Evolutionary conservation across 75 land plant species (phyloP), one percentile per base, ranked within the genome.

Genomic region (Ceratopteris richardii): DNA sequence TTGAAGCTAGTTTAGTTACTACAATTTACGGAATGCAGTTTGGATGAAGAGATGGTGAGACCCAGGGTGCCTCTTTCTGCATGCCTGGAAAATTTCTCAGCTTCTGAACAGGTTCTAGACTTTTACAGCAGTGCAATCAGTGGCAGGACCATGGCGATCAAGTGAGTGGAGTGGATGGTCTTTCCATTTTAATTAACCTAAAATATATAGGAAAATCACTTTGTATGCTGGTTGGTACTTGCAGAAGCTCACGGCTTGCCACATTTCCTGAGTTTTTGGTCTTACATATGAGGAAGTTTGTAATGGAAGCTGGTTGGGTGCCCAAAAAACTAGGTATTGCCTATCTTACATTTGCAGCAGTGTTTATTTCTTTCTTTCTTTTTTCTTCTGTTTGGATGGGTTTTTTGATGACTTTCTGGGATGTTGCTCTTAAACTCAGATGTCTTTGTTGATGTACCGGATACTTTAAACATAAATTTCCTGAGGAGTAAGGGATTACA

Each of bases 371-470:
- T 19, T 51, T 52, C n/a, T 31, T 63, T 56, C 22, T 2, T 5
- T 17, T 5, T 18, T 39, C 36, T 30, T 22, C 0, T 21, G 20
- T 53, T 56, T 17, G 27, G 13, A 28, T 23, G 9, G 30, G 2
- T 56, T 50, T 37, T 40, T 27, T 30, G 6, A 61, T n/a, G 69
- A 20, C 47, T 31, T 44, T 31, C 13, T 18, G 9, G 9, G 9
- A 33, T 33, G 37, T 33, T 33, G 3, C 37, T 33, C 9, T 33
- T 33, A 9, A 33, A 33, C 9, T 31, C 65, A 95, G 99, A 95
- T 87, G 99, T 95, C 12, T 90, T 87, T 62, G 78, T 95, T 18
- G 99, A 95, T 72, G 97, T 91, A 47, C 99, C 99, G 43, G 99
- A 95, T 61, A 79, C 67, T 17, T 82, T 95, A 26, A 91, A 95